A percentile compares a stretch with the other conserved stretches of the same genome.
Conservation (phyloP, 2,329 filamentous ascomycete genomes). For the Fusarium lateritium region DNA sequence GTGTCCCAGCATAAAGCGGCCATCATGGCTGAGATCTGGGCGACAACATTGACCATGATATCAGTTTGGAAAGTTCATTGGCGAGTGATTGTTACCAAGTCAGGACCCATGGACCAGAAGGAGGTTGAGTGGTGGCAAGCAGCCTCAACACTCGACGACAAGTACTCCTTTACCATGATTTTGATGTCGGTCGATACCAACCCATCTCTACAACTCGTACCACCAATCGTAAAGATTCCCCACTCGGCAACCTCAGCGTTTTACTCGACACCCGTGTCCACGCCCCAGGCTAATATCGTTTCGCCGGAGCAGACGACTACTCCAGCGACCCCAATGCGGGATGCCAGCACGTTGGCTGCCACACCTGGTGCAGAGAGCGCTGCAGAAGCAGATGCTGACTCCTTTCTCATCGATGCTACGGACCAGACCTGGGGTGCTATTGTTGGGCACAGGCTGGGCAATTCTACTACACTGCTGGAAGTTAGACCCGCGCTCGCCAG, state of each 20-base stretch:
- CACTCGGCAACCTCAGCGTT: slow-evolving; percentile 60
- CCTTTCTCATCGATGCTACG: slow-evolving; percentile 78
- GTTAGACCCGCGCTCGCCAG: slow-evolving; percentile 71
- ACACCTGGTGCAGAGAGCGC: slow-evolving; percentile 62
- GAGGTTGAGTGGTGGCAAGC: slow-evolving; percentile 74
- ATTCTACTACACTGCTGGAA: slow-evolving; percentile 69
- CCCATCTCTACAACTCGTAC: slow-evolving; percentile 74
- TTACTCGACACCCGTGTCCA: slow-evolving; percentile 77
- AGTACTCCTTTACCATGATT: slow-evolving; percentile 67
- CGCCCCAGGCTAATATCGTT: slow-evolving; percentile 71
- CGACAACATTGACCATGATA: slow-evolving; percentile 81
- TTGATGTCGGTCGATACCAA: slow-evolving; percentile 76
- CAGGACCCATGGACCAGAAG: slow-evolving; percentile 75
- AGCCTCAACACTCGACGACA: slow-evolving; percentile 66
- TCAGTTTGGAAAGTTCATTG: slow-evolving; percentile 79
- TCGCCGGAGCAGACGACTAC: slow-evolving; percentile 73
- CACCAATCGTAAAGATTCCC: slow-evolving; percentile 66
- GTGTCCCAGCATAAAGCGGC: slow-evolving; percentile 65
- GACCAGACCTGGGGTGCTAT: slow-evolving; percentile 85
- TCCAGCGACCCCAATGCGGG: slow-evolving; percentile 64
- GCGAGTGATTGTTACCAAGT: slow-evolving; percentile 82
- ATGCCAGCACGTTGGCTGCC: slow-evolving; percentile 57
- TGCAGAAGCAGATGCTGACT: slow-evolving; percentile 66
- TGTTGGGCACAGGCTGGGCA: slow-evolving; percentile 75
- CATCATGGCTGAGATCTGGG: slow-evolving; percentile 82